Conservation (phyloP, 148 eudicot species). For the Amaranthus hypochondriacus region DNA sequence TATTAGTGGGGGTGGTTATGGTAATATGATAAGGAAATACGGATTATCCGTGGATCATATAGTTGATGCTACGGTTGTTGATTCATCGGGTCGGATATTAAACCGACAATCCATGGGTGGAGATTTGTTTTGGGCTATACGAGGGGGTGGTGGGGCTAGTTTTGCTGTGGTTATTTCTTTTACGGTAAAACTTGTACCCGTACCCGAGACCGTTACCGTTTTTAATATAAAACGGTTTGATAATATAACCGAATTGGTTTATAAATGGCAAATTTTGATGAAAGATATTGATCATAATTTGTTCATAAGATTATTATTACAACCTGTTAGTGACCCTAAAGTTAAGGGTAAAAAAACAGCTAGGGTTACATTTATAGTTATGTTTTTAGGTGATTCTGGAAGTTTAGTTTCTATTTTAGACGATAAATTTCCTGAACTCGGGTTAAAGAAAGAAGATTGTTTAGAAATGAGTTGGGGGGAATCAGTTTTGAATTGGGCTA, state of each 20-base stretch:
- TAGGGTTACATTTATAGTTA: slow-evolving; percentile 30
- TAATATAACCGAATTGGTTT: slow-evolving; percentile 23
- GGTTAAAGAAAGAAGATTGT: slow-evolving; percentile 34
- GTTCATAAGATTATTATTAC: slow-evolving; percentile 37
- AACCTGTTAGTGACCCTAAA: slow-evolving; percentile 23
- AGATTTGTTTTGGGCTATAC: slow-evolving; percentile 28
- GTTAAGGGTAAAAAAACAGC: slow-evolving; percentile 16
- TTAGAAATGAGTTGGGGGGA: slow-evolving; percentile 43
- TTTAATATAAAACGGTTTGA: slow-evolving; percentile 17
- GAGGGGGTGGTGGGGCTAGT: slow-evolving; percentile 29
- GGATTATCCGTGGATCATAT: slow-evolving; percentile 21
- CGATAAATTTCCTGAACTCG: slow-evolving; percentile 38
- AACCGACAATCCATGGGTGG: slow-evolving; percentile 22
- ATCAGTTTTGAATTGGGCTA: slow-evolving; percentile 32
- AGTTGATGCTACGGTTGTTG: slow-evolving; percentile 18
- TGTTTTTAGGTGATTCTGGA: slow-evolving; percentile 33
- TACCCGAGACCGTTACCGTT: slow-evolving; percentile 23
- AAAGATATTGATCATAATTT: slow-evolving; percentile 30
- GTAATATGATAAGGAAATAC: slow-evolving; percentile 22
- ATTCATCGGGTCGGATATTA: slow-evolving; percentile 16
- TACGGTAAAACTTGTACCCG: slow-evolving; percentile 18
- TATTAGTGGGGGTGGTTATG: slow-evolving; percentile 28
- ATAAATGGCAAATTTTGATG: slow-evolving; percentile 40
- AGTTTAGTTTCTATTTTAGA: slow-evolving; percentile 23
- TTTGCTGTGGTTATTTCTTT: slow-evolving; percentile 19